Percentiles rank a stretch among this genome's conserved stretches.
Evolutionary conservation across 1,139 yeast genomes (phyloP).

Genomic region (Wickerhamomyces sp.): DNA sequence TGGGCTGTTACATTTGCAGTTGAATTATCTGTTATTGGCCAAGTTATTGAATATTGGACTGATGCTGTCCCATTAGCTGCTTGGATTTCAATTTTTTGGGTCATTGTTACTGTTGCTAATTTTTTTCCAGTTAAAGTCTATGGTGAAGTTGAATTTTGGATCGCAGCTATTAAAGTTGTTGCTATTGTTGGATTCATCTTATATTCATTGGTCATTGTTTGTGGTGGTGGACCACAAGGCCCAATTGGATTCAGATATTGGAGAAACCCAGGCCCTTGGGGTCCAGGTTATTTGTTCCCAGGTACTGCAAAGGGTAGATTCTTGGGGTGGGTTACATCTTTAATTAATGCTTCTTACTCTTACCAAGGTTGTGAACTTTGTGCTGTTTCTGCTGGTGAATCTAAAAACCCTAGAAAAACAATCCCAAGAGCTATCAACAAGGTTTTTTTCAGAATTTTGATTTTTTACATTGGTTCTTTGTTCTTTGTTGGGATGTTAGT

Average conservation of each 20-base stretch:
- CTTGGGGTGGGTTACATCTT: slow-evolving; percentile 63
- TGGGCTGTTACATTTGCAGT: slow-evolving; percentile 86
- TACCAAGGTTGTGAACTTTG: slow-evolving; percentile 84
- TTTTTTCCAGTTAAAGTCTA: slow-evolving; percentile 60
- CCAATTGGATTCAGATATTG: slow-evolving; percentile 85
- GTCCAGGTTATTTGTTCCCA: slow-evolving; percentile 47
- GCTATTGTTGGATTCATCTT: slow-evolving; percentile 72
- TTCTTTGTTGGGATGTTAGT: slow-evolving; percentile 80
- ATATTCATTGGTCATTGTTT: slow-evolving; percentile 66
- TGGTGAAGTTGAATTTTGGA: slow-evolving; percentile 71
- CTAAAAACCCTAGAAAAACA: slow-evolving; percentile 73
- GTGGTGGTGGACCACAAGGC: slow-evolving; percentile 70
- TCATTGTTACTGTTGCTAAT: slow-evolving; percentile 45
- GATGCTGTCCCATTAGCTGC: slow-evolving; percentile 56
- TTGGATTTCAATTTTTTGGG: slow-evolving; percentile 73
- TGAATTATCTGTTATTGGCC: slow-evolving; percentile 79
- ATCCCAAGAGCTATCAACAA: slow-evolving; percentile 83
- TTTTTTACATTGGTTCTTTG: slow-evolving; percentile 76
- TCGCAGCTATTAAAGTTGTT: slow-evolving; percentile 64
- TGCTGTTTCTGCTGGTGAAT: slow-evolving; percentile 88
- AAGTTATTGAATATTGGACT: slow-evolving; percentile 75
- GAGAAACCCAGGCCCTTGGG: slow-evolving; percentile 91
- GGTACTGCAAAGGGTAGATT: slow-evolving; percentile 63
- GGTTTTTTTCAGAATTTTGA: slow-evolving; percentile 72
- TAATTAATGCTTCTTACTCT: slow-evolving; percentile 70